Evolutionary conservation across 257 asterid species (phyloP).

Genomic region (Solanum neorickii): DNA sequence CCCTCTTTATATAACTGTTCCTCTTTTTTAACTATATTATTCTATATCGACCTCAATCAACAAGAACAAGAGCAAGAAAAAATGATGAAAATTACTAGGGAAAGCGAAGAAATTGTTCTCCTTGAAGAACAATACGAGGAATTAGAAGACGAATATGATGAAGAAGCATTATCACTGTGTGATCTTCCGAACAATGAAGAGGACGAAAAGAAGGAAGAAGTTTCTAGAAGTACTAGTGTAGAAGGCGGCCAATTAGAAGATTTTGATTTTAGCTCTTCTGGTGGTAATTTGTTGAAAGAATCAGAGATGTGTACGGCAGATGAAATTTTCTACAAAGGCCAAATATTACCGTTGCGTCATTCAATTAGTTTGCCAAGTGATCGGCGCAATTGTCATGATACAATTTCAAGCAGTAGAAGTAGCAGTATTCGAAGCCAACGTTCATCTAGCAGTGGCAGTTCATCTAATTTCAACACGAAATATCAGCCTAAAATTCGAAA

Average conservation of each 20-base stretch:
- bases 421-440: conserved; percentile 46
- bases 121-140: not conserved
- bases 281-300: conserved; percentile 11
- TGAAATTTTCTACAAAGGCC: conserved; percentile 69
- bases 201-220: conserved; percentile 9
- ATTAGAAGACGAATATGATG: conserved; percentile 17
- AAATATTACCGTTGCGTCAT: conserved; percentile 58
- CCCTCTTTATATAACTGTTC: not conserved
- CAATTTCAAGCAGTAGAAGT: conserved; percentile 61
- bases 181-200: conserved; percentile 57
- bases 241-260: conserved; percentile 15
- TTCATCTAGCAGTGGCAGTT: conserved; percentile 44
- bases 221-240: not conserved
- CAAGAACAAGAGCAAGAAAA: not conserved
- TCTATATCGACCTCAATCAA: not conserved
- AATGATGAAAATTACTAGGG: not conserved
- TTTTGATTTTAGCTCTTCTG: conserved; percentile 43
- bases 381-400: conserved; percentile 5
- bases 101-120: not conserved
- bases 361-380: conserved; percentile 26
- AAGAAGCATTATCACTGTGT: conserved; percentile 68
- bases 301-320: conserved; percentile 82
- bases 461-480: not conserved
- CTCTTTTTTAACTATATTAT: not conserved
- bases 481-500: conserved; percentile 23